These are phyloP conservation scores for Plasmodium malariae DNA, from an alignment of 169 alveolate genomes.

Conservation along the genomic window DNA sequence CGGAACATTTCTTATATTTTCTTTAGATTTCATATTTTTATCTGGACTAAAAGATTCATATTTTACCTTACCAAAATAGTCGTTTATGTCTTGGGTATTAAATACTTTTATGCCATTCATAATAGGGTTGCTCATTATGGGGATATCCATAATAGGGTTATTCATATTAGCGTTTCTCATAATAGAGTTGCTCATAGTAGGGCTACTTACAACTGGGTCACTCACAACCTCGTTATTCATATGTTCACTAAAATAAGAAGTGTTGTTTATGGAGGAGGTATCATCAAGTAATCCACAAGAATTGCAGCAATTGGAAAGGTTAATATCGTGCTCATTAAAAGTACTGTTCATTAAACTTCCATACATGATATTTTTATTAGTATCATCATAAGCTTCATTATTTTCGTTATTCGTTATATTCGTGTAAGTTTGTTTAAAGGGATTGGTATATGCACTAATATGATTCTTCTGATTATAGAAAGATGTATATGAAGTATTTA, in stretches of 20 bases:
- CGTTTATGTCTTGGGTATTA: neutral
- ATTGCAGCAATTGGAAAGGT: neutral
- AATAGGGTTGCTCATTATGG: constrained; percentile 4
- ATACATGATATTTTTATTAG: constrained; percentile 16
- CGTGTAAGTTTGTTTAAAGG: neutral
- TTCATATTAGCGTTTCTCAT: neutral
- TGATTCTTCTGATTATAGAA: constrained; percentile 3
- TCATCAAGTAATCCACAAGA: neutral
- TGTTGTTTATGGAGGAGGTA: neutral
- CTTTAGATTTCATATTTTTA: neutral
- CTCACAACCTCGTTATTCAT: neutral
- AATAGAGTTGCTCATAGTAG: no score
- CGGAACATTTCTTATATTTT: neutral
- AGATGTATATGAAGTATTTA: constrained; percentile 10
- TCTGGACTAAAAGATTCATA: neutral
- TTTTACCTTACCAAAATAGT: neutral
- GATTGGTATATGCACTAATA: neutral
- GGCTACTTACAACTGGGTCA: no score
- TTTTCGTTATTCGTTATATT: constrained; percentile 13
- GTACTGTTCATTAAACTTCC: constrained; percentile 9
- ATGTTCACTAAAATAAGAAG: neutral
- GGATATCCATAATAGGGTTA: neutral
- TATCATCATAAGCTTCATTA: no score
- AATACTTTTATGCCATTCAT: neutral
- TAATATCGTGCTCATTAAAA: neutral